Conservation (phyloP, 1,284 basidiomycete species). For the Cutaneotrichosporon cutaneum region DNA sequence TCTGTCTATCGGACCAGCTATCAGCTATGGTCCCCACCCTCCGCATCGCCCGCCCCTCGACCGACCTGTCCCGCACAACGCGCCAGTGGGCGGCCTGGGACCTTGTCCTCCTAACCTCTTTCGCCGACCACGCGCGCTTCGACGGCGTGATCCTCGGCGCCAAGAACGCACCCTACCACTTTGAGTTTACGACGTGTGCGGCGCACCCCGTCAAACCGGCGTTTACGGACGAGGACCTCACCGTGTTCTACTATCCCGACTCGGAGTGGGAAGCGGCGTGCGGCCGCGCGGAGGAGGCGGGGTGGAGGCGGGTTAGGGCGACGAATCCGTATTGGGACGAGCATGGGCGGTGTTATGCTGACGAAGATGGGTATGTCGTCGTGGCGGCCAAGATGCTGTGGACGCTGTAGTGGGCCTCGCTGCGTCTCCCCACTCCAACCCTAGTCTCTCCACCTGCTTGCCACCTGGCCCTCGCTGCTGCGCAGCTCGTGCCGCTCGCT, state of each 20-base stretch:
- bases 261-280: constrained; percentile 10
- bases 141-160: constrained; percentile 21
- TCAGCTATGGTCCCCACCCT: constrained; percentile 5
- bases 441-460: no score
- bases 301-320: constrained; percentile 6
- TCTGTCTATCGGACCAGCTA: neutral
- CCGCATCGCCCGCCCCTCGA: constrained; percentile 18
- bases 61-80: constrained; percentile 8
- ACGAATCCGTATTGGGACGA: constrained; percentile 21
- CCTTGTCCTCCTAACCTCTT: constrained; percentile 2
- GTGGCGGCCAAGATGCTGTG: constrained; percentile 11
- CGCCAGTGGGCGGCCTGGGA: constrained; percentile 10
- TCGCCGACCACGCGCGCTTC: constrained; percentile 11
- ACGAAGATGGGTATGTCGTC: constrained; percentile 20
- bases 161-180: constrained; percentile 12
- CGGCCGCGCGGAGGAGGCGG: neutral
- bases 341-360: constrained; percentile 11
- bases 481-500: neutral
- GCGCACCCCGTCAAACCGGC: constrained; percentile 5
- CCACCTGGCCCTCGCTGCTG: neutral
- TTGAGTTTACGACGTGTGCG: constrained; percentile 12
- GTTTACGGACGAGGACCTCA: constrained; percentile 17
- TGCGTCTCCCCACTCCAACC: neutral
- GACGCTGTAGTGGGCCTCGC: neutral
- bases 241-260: constrained; percentile 19